Evolutionary conservation across 2,329 filamentous ascomycete species (phyloP).

Genomic region (Hyphodiscus sp.): DNA sequence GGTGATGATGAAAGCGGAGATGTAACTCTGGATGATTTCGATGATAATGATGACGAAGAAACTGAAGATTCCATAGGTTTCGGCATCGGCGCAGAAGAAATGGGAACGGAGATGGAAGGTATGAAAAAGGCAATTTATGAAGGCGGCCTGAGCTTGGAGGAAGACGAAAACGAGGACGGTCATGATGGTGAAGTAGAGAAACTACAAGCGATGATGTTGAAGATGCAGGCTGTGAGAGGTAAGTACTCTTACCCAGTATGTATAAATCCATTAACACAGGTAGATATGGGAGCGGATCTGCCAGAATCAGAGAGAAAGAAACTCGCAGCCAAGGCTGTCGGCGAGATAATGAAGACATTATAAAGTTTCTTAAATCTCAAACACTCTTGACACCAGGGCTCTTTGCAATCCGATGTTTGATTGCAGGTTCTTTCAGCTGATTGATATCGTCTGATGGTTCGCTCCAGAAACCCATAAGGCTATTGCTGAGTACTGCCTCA

Average conservation of each 20-base stretch:
- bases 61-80: slow-evolving; percentile 25
- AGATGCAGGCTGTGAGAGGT: slow-evolving; percentile 49
- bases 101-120: slow-evolving; percentile 34
- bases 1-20: slow-evolving; percentile 31
- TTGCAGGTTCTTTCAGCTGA: no score
- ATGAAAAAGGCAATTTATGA: slow-evolving; percentile 32
- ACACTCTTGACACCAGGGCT: no score
- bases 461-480: no score
- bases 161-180: slow-evolving; percentile 26
- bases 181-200: slow-evolving; percentile 44
- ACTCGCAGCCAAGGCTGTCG: slow-evolving; percentile 55
- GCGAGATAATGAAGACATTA: slow-evolving; percentile 52
- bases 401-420: no score
- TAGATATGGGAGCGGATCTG: slow-evolving; percentile 53
- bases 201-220: slow-evolving; percentile 57
- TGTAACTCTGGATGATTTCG: slow-evolving; percentile 32
- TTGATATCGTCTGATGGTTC: no score
- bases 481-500: no score
- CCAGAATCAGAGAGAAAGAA: slow-evolving; percentile 54
- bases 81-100: slow-evolving; percentile 28
- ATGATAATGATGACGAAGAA: slow-evolving; percentile 26
- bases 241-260: slow-evolving; percentile 2
- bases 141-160: slow-evolving; percentile 12
- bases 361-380: slow-evolving; percentile 2
- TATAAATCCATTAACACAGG: slow-evolving; percentile 14